Conservation (phyloP, 805 yeast species). For the Kodamaea neixiangensis region DNA sequence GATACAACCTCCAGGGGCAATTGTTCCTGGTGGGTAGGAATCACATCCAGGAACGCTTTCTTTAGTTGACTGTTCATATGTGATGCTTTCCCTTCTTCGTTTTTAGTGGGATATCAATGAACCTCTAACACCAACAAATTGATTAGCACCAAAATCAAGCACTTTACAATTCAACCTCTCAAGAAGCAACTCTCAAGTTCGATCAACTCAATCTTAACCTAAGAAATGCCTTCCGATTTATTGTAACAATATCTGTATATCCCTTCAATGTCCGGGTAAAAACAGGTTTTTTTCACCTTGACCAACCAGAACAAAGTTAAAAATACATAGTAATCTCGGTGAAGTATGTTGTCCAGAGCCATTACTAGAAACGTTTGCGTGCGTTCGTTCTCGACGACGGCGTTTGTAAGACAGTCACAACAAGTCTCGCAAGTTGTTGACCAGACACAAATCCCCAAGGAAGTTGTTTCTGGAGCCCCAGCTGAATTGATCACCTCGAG, state of each 20-base stretch:
- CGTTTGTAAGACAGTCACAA: slow-evolving; percentile 9
- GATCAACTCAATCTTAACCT: no score
- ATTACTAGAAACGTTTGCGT: slow-evolving; percentile 19
- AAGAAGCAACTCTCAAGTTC: no score
- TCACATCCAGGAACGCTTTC: slow-evolving; percentile 47
- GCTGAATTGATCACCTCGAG: slow-evolving; percentile 58
- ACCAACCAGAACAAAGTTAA: slow-evolving; percentile 30
- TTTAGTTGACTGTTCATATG: slow-evolving; percentile 27
- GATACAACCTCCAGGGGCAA: slow-evolving; percentile 44
- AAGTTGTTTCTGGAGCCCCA: slow-evolving; percentile 78
- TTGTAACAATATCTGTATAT: no score
- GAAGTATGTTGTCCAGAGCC: slow-evolving; percentile 27
- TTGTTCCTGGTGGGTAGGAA: slow-evolving; percentile 49
- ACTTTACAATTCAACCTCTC: no score
- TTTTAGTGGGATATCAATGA: no score
- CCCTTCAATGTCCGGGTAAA: slow-evolving; percentile 18
- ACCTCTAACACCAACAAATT: no score
- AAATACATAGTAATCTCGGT: slow-evolving; percentile 14
- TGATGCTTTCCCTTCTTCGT: no score
- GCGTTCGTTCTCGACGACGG: slow-evolving; percentile 28
- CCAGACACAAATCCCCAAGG: slow-evolving; percentile 42
- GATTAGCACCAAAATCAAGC: no score
- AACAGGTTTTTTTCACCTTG: slow-evolving; percentile 9
- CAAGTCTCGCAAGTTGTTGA: slow-evolving; percentile 27
- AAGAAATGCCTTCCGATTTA: no score